phyloP scores from a whole-genome alignment of 805 yeast genomes.

The Myxozyma monticola region DNA sequence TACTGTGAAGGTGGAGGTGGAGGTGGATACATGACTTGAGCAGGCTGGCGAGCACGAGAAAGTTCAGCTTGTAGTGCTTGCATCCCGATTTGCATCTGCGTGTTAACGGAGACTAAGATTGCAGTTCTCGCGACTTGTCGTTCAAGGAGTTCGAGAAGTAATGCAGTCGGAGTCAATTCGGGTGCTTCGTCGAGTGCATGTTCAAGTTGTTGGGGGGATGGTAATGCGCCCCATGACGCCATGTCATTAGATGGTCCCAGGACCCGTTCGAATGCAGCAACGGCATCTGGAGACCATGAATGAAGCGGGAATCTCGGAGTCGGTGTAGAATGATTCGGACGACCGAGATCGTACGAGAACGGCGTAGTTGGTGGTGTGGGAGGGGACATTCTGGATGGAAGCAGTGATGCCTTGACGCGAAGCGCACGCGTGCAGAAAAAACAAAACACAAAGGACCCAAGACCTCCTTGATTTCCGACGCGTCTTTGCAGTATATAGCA shows the following conservation, averaged over 20 bases:
- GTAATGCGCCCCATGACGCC: conserved; percentile 16
- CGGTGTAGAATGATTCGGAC: conserved; percentile 13
- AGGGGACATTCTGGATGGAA: too few species aligned
- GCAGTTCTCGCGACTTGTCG: conserved; percentile 25
- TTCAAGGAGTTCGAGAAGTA: conserved; percentile 19
- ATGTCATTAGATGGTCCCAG: conserved; percentile 25
- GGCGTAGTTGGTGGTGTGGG: too few species aligned
- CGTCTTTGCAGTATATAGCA: too few species aligned
- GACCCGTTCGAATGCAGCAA: conserved; percentile 16
- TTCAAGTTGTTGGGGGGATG: conserved; percentile 14
- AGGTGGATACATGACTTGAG: too few species aligned
- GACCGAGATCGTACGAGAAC: conserved; percentile 16
- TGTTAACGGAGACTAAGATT: conserved; percentile 13
- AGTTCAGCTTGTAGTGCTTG: too few species aligned
- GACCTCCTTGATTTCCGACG: too few species aligned
- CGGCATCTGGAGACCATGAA: conserved; percentile 11
- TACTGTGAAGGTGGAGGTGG: too few species aligned
- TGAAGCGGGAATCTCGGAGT: conserved; percentile 15
- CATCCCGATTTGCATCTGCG: conserved; percentile 14
- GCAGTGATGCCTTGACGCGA: too few species aligned
- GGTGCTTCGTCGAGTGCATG: conserved; percentile 4
- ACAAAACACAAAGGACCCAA: too few species aligned
- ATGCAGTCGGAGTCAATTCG: conserved; percentile 8
- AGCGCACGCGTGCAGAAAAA: too few species aligned
- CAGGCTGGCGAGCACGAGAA: too few species aligned